Evolutionary conservation across 2,329 filamentous ascomycete genomes (phyloP).

Genomic region (Fusarium pseudonygamai): DNA sequence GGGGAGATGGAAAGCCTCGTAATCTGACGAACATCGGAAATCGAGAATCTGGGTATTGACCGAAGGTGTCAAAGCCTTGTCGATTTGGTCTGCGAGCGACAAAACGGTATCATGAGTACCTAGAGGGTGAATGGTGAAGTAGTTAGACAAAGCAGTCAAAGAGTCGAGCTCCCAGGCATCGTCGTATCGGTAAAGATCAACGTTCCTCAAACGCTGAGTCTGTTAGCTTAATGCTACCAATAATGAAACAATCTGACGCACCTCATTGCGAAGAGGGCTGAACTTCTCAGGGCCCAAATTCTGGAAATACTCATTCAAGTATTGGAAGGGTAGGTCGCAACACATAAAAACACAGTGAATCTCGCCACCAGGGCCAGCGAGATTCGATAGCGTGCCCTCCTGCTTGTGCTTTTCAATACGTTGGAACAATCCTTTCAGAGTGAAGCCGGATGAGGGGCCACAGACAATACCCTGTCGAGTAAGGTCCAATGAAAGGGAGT

Average conservation of each 20-base stretch:
- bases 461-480: slow-evolving; percentile 68
- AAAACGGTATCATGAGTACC: slow-evolving; percentile 39
- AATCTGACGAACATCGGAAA: slow-evolving; percentile 54
- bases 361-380: slow-evolving; percentile 57
- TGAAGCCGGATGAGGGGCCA: slow-evolving; percentile 69
- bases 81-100: slow-evolving; percentile 40
- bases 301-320: slow-evolving; percentile 66
- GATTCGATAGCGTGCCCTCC: slow-evolving; percentile 54
- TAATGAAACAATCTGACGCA: slow-evolving; percentile 3
- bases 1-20: slow-evolving; percentile 54
- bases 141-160: slow-evolving; percentile 50
- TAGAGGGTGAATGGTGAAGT: slow-evolving; percentile 43
- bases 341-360: slow-evolving; percentile 68
- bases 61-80: slow-evolving; percentile 39
- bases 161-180: slow-evolving; percentile 62
- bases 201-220: slow-evolving; percentile 55
- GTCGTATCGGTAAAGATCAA: slow-evolving; percentile 65
- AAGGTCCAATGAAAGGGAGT: slow-evolving; percentile 61
- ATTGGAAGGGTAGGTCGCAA: slow-evolving; percentile 71
- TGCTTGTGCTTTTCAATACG: slow-evolving; percentile 59
- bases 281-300: slow-evolving; percentile 61
- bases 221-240: slow-evolving; percentile 22
- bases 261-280: slow-evolving; percentile 56
- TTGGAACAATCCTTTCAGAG: slow-evolving; percentile 61
- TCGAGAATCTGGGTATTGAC: slow-evolving; percentile 54